Conservation (phyloP, 805 yeast genomes). For the Candida parachauliodes region DNA sequence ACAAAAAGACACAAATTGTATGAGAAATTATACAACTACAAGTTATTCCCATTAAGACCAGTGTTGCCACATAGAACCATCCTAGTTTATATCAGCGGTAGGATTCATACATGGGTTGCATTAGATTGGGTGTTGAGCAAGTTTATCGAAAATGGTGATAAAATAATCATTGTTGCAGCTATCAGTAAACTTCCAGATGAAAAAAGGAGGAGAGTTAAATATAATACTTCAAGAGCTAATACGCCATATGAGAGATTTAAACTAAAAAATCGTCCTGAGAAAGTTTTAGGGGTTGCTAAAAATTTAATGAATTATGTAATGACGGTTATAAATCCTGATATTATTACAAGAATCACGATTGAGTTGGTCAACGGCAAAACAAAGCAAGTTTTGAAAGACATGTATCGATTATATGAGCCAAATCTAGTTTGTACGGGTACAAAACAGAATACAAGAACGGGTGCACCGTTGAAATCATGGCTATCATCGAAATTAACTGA, state of each 20-base stretch:
- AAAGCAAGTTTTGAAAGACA: slow-evolving; percentile 53
- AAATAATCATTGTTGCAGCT: slow-evolving; percentile 58
- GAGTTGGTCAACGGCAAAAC: slow-evolving; percentile 62
- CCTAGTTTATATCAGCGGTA: slow-evolving; percentile 63
- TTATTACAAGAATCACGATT: slow-evolving; percentile 49
- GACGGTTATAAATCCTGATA: slow-evolving; percentile 43
- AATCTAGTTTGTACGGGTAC: slow-evolving; percentile 54
- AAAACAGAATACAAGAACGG: slow-evolving; percentile 38
- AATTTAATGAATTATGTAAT: slow-evolving; percentile 52
- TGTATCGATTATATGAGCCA: slow-evolving; percentile 60
- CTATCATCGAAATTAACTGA: slow-evolving; percentile 59
- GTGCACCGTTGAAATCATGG: slow-evolving; percentile 60
- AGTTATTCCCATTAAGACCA: slow-evolving; percentile 29
- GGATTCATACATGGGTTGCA: slow-evolving; percentile 80
- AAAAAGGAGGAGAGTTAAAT: slow-evolving; percentile 11
- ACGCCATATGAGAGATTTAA: slow-evolving; percentile 30
- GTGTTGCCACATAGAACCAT: slow-evolving; percentile 52
- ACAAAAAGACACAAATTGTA: slow-evolving; percentile 46
- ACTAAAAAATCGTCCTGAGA: slow-evolving; percentile 44
- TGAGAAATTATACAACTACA: slow-evolving; percentile 43
- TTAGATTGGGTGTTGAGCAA: slow-evolving; percentile 63
- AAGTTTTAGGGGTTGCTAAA: slow-evolving; percentile 41
- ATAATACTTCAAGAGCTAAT: slow-evolving; percentile 14
- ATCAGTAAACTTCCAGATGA: slow-evolving; percentile 20
- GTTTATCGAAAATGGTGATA: slow-evolving; percentile 62